A percentile compares a stretch with the other conserved stretches of the same genome.
Evolutionary conservation across 192 early-diverging fungal species (phyloP).

Genomic region (Ambispora gerdemannii): DNA sequence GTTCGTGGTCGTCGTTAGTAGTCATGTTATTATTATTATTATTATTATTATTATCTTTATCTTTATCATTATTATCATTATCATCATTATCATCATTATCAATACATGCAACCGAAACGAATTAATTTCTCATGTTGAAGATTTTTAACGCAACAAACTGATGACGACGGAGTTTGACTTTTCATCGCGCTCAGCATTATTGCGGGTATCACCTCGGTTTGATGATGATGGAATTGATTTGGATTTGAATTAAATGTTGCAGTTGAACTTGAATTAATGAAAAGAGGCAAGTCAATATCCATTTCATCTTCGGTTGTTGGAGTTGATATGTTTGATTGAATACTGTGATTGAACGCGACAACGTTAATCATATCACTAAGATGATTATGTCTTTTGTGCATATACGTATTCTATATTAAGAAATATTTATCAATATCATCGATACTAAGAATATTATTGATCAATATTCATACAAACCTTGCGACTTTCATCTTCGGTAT

Average conservation of each 20-base stretch:
- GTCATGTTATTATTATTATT: too few species aligned
- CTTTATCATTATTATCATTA: too few species aligned
- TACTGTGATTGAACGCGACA: not conserved
- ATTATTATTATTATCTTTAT: too few species aligned
- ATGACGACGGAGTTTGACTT: not conserved
- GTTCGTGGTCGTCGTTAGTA: too few species aligned
- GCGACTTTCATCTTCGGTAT: not conserved
- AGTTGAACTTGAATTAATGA: not conserved
- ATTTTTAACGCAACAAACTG: not conserved
- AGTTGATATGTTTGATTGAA: not conserved
- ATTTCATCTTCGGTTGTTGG: not conserved
- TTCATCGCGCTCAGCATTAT: not conserved
- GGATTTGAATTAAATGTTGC: not conserved
- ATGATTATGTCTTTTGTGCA: not conserved
- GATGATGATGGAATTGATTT: constrained; percentile 17
- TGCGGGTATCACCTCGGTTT: not conserved
- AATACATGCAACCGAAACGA: not conserved
- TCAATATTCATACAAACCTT: not conserved
- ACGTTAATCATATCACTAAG: too few species aligned
- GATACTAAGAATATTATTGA: not conserved
- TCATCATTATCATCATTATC: too few species aligned
- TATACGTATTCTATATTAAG: not conserved
- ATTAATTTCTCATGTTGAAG: not conserved
- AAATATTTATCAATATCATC: not conserved
- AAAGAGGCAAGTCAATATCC: not conserved